Evolutionary conservation across 495 filamentous ascomycete genomes (phyloP).

Genomic region (Xylaria intraflava): DNA sequence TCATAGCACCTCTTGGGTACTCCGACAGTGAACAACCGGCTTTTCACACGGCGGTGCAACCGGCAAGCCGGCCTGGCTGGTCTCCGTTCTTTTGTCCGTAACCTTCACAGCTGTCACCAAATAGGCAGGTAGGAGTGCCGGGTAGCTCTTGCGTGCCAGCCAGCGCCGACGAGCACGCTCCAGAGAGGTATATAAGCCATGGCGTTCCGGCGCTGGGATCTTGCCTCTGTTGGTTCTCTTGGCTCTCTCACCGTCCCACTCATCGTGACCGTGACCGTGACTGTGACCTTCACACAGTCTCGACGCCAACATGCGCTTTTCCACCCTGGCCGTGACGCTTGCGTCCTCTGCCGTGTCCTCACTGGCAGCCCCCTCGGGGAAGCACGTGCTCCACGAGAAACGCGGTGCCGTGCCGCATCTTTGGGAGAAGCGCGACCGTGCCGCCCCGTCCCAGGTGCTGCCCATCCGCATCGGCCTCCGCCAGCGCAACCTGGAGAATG

Average conservation of each 20-base stretch:
- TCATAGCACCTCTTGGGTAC: no score
- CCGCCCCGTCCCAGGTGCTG: slow-evolving; percentile 27
- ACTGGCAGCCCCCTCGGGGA: slow-evolving; percentile 2
- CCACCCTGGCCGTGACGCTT: slow-evolving; percentile 2
- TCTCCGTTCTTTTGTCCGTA: no score
- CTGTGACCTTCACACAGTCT: no score
- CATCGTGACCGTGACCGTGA: no score
- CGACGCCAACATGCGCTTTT: slow-evolving; percentile 5
- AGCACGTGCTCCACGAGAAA: slow-evolving; percentile 10
- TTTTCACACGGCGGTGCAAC: no score
- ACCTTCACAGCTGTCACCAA: neutral
- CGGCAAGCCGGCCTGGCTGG: no score
- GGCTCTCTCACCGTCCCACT: slow-evolving; percentile 5
- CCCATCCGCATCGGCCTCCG: slow-evolving; percentile 51
- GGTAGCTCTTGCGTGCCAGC: no score
- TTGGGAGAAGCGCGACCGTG: slow-evolving; percentile 16
- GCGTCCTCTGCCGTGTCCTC: neutral
- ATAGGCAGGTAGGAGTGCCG: neutral
- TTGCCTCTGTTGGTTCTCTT: slow-evolving; percentile 8
- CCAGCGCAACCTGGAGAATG: slow-evolving; percentile 48
- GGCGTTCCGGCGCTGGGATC: neutral
- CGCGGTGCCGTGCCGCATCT: slow-evolving; percentile 5
- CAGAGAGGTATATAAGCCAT: slow-evolving; percentile 1
- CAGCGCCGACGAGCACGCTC: no score
- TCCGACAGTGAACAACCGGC: no score